Base-by-base conservation (phyloP, 2,329 filamentous ascomycete species). In the Alternaria dauci region DNA sequence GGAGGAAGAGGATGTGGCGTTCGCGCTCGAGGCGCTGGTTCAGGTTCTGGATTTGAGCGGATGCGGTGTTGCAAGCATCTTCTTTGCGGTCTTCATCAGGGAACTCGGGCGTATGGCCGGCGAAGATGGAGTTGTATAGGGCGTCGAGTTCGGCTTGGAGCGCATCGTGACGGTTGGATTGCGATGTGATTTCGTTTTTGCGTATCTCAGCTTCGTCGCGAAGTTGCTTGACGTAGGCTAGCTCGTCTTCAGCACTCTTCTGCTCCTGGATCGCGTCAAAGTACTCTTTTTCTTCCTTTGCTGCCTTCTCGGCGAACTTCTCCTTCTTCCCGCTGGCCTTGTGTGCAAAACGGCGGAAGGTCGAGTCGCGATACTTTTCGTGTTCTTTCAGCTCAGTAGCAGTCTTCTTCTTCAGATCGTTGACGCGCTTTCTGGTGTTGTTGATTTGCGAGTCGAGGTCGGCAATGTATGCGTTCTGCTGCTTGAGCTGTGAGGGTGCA, bases 241-340 rank as follows among this genome's bases (percentile, higher is more conserved):
- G 63, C 20, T 74, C 67, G 36, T 77, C 75, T 60, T 76, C 74
- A 5, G 68, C 75, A 2, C 66, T 65, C 59, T 75, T 76, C 47
- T 76, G 74, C 28, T 61, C 66, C 55, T 75, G 72, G 28, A 76
- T 72, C 1, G 74, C 75, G 9, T 76, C 71, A 20, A 76, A 76
- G 58, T 76, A 77, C 48, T 76, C 74, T 8, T 71, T 68, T 42
- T 77, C 75, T 63, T 77, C 75, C 52, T 76, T 76, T 0, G 69
- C 73, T 8, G 74, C 73, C 57, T 78, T 76, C 11, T 72, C 70
- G 4, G 48, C 68, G 42, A 76, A 77, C 8, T 59, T 63, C 8
- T 73, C 65, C 41, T 71, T 73, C 9, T 66, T 66, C 4, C 74
- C 75, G 7, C 63, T 66, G 4, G 74, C 73, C 54, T 72, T 76